A percentile compares a stretch with the other conserved stretches of the same genome.
Evolutionary conservation across 83 land plant genomes (phyloP).

Genomic region (Thuja plicata): DNA sequence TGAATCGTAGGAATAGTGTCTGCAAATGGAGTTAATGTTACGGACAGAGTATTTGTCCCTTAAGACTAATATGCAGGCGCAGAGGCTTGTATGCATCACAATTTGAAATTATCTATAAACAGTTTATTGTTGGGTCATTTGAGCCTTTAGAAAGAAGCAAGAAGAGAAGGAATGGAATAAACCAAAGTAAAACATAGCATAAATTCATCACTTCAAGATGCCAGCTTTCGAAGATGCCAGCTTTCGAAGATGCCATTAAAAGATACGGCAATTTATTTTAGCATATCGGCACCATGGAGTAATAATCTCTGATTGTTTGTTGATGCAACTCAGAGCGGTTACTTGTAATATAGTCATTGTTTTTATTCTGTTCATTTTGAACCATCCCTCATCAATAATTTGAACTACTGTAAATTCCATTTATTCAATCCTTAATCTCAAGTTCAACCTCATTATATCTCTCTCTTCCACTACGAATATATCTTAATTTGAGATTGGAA

Average conservation of each 20-base stretch:
- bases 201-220: neutral
- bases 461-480: neutral
- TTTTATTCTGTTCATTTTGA: neutral
- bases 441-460: neutral
- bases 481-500: neutral
- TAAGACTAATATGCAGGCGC: no score
- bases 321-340: neutral
- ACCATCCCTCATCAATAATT: neutral
- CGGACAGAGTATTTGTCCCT: no score
- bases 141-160: neutral
- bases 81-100: no score
- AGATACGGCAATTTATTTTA: neutral
- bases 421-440: neutral
- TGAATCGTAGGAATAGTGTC: no score
- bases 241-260: neutral
- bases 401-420: neutral
- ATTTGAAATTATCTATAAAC: neutral
- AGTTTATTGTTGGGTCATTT: neutral
- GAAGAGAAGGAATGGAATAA: neutral
- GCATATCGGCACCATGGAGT: neutral
- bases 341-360: no score
- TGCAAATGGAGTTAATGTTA: no score
- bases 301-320: neutral
- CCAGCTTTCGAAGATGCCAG: neutral
- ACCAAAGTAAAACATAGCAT: neutral